Conservation (phyloP, 2,329 filamentous ascomycete species). For the Magnaporthales sp. region DNA sequence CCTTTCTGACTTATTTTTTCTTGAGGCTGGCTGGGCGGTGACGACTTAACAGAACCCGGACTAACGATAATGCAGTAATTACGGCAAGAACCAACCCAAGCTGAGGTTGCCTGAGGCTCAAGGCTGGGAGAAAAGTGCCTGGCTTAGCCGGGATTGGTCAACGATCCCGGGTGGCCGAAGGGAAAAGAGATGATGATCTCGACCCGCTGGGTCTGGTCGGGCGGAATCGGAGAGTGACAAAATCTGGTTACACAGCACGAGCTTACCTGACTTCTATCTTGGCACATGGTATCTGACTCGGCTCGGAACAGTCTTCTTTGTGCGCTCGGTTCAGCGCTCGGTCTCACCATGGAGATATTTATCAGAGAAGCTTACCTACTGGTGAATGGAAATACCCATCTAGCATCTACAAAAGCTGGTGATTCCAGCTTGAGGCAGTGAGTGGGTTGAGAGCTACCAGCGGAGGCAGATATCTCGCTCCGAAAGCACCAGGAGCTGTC, state of each 20-base stretch:
- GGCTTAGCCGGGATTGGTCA: neutral
- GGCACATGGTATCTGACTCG: slow-evolving; percentile 2
- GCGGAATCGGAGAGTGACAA: neutral
- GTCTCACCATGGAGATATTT: neutral
- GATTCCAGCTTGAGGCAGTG: neutral
- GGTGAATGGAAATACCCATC: neutral
- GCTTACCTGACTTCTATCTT: neutral
- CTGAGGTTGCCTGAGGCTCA: neutral
- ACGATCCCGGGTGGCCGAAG: slow-evolving; percentile 3
- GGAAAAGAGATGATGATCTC: slow-evolving; percentile 7
- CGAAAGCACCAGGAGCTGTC: neutral
- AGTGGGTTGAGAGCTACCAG: neutral
- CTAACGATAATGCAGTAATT: neutral
- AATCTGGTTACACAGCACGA: slow-evolving; percentile 3
- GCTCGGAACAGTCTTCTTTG: neutral
- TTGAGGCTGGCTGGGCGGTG: neutral
- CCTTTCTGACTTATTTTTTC: slow-evolving; percentile 4
- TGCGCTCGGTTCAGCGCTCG: neutral
- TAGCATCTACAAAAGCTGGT: neutral
- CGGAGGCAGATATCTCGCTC: neutral
- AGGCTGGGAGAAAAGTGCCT: neutral
- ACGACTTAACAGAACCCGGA: neutral
- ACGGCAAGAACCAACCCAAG: neutral
- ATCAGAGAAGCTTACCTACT: neutral
- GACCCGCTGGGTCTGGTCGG: neutral